Base-by-base conservation (phyloP, 768 basidiomycete species). In the Phylloporus scabripes region DNA sequence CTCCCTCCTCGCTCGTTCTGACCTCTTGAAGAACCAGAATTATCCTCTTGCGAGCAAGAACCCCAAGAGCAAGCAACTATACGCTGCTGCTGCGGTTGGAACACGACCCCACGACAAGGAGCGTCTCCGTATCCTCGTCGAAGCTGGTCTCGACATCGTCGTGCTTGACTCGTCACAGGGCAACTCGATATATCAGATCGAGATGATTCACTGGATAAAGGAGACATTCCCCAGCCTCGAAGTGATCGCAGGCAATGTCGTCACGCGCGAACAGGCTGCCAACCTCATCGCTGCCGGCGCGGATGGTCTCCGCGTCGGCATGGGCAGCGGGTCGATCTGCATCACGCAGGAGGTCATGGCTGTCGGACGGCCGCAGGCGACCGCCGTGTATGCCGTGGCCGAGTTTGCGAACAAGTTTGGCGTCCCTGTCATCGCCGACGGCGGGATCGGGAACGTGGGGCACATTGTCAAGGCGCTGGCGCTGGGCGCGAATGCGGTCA, bases 281-380 rank as follows among this genome's bases (percentile, higher is more conserved):
- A 81, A 75, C 20, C 82, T 99, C 51, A 97, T 99, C 57, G 83
- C 78, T 8, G 94, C 92, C 2, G 96, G 96, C 37, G 96, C 94
- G 3, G 96, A 99, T 59, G 95, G 78, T n/a, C 78, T 98, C 10
- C 86, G 92, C 20, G 78, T 99, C 32, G 96, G 96, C 36, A 99
- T 99, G 96, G 96, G 96, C 32, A 90, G 87, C 7, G 96, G 96
- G 8, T 95, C 92, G 5, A 99, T 99, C 63, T 99, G 96, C 67
- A 99, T 99, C 71, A 99, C 96, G 6, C 96, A 99, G 70, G 96
- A 98, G 64, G 87, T 99, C 60, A 98, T 97, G 90, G 96, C 96
- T 9, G 95, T 98, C 45, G 96, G 96, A 12, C 82, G 96, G 14
- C 96, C 95, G 1, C 96, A 99, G 68, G 96, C 94, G 2, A 93